These are phyloP conservation scores for Ogataea methanolica DNA, from an alignment of 805 yeast genomes.

Conservation along the genomic window DNA sequence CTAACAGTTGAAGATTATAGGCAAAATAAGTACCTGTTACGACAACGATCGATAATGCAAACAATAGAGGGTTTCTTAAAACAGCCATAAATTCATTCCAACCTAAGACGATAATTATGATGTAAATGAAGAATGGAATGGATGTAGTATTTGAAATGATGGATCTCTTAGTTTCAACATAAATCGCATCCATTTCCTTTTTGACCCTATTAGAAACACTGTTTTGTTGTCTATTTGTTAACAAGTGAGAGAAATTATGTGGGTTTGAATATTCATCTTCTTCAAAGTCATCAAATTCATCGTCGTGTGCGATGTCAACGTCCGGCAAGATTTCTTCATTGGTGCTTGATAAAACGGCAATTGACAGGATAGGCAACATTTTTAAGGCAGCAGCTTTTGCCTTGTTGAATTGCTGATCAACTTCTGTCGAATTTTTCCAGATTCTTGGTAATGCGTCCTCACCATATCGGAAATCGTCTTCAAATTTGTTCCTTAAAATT, in stretches of 20 bases:
- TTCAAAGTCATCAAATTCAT: constrained; percentile 35
- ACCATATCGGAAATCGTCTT: constrained; percentile 78
- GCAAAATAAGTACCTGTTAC: constrained; percentile 63
- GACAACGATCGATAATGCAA: constrained; percentile 53
- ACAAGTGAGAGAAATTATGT: constrained; percentile 50
- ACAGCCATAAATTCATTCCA: constrained; percentile 95
- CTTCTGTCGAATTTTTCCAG: constrained; percentile 70
- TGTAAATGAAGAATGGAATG: constrained; percentile 80
- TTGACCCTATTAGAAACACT: constrained; percentile 57
- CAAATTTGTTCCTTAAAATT: constrained; percentile 75
- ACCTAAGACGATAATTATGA: constrained; percentile 70
- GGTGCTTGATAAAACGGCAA: constrained; percentile 45
- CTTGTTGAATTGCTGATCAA: constrained; percentile 57
- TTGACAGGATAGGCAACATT: constrained; percentile 54
- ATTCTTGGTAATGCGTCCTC: constrained; percentile 75
- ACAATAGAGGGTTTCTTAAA: constrained; percentile 78
- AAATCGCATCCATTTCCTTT: constrained; percentile 72
- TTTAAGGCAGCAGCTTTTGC: constrained; percentile 57
- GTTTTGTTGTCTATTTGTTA: constrained; percentile 53
- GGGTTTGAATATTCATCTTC: constrained; percentile 30
- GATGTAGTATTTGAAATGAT: constrained; percentile 70
- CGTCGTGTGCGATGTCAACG: constrained; percentile 37
- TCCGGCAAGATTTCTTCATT: constrained; percentile 60
- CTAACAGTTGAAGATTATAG: constrained; percentile 66
- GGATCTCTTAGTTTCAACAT: constrained; percentile 84